Evolutionary conservation across 768 basidiomycete genomes (phyloP).

Genomic region (Antrodiella citrinella): DNA sequence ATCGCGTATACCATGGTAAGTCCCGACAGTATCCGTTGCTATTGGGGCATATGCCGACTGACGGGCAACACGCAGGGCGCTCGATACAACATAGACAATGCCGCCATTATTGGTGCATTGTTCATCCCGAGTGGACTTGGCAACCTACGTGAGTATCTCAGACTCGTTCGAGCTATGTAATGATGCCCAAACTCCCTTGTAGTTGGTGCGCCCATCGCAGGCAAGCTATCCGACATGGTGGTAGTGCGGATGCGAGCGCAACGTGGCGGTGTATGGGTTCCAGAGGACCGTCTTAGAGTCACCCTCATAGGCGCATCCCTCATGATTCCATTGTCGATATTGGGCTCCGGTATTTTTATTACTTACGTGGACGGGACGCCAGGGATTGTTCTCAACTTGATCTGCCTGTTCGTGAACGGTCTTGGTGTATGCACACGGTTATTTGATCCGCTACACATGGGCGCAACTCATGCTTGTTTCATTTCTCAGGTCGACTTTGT

Average conservation of each 20-base stretch:
- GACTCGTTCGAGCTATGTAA: not conserved
- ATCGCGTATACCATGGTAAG: constrained; percentile 61
- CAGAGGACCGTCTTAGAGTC: constrained; percentile 61
- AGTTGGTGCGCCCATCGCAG: constrained; percentile 57
- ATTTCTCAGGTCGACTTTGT: constrained; percentile 42
- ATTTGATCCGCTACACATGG: too few species aligned
- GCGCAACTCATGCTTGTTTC: too few species aligned
- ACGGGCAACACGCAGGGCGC: constrained; percentile 33
- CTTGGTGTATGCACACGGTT: constrained; percentile 40
- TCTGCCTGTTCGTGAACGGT: constrained; percentile 59
- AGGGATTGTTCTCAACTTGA: constrained; percentile 39
- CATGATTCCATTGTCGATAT: constrained; percentile 45
- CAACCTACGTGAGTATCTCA: constrained; percentile 43
- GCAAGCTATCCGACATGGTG: constrained; percentile 49
- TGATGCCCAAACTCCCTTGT: not conserved
- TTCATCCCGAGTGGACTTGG: constrained; percentile 56
- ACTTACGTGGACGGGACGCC: constrained; percentile 37
- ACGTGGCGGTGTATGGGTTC: constrained; percentile 53
- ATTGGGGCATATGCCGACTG: not conserved
- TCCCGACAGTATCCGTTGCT: not conserved
- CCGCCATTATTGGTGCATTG: constrained; percentile 52
- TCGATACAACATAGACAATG: constrained; percentile 49
- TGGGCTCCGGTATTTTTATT: constrained; percentile 40
- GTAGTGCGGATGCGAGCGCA: constrained; percentile 39
- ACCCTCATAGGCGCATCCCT: constrained; percentile 37